phyloP scores from a whole-genome alignment of 805 yeast species.

The Candida ortonii region DNA sequence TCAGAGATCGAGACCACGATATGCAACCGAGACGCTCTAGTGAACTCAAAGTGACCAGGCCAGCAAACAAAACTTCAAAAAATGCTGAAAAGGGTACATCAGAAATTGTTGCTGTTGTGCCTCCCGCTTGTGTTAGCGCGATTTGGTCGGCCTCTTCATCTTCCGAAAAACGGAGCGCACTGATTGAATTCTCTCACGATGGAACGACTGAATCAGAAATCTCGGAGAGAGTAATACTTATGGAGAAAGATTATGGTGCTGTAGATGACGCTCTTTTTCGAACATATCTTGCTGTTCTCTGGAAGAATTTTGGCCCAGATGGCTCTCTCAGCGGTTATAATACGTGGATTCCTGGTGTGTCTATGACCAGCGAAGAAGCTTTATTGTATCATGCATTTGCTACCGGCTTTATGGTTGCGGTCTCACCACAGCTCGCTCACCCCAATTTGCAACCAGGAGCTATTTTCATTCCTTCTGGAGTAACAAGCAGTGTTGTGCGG shows the following conservation, averaged over 20 bases:
- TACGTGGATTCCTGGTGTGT: conserved; percentile 18
- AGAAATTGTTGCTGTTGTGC: no score
- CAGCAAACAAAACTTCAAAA: no score
- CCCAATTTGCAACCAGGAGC: conserved; percentile 39
- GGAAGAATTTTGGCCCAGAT: conserved; percentile 11
- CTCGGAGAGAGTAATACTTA: no score
- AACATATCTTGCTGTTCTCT: conserved; percentile 15
- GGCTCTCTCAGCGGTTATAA: conserved; percentile 13
- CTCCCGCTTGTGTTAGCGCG: no score
- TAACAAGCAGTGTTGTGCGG: conserved; percentile 22
- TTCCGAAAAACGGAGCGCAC: no score
- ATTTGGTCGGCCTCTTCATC: no score
- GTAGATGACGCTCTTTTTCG: conserved; percentile 26
- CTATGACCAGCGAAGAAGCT: conserved; percentile 18
- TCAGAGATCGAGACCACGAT: conserved; percentile 3
- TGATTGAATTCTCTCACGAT: no score
- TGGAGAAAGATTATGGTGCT: no score
- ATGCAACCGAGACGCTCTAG: no score
- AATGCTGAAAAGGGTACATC: no score
- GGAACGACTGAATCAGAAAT: no score
- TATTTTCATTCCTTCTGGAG: conserved; percentile 38
- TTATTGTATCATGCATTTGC: conserved; percentile 35
- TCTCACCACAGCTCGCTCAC: conserved; percentile 43
- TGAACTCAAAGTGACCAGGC: no score
- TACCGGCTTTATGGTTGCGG: conserved; percentile 39